Evolutionary conservation across 345 rosid genomes (phyloP).

Genomic region (Salix exigua): DNA sequence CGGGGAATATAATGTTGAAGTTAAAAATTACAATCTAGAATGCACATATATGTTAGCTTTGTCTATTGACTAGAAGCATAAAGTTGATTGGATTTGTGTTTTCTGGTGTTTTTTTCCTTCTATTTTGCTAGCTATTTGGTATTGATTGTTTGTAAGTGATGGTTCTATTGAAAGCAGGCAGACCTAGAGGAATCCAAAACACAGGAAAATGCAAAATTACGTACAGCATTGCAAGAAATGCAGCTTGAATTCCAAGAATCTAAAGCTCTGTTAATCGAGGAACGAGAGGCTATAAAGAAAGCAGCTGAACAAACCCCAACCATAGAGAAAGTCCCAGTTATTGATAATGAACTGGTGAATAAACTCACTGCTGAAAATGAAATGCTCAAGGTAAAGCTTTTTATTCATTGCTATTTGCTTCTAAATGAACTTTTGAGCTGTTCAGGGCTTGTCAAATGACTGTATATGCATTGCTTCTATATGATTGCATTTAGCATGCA

Average conservation of each 20-base stretch:
- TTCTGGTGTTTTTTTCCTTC: not conserved
- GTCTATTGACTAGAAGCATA: not conserved
- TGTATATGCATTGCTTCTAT: not conserved
- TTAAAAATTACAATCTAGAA: not conserved
- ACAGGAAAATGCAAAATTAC: conserved; percentile 77
- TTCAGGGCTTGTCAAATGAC: not conserved
- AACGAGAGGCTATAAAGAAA: conserved; percentile 34
- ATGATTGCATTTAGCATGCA: not conserved
- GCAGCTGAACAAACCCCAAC: conserved; percentile 52
- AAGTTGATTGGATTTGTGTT: not conserved
- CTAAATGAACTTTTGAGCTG: not conserved
- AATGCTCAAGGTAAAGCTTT: conserved; percentile 64
- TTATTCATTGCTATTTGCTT: not conserved
- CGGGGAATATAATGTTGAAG: not conserved
- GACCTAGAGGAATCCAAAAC: conserved; percentile 90
- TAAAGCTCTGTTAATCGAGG: conserved; percentile 31
- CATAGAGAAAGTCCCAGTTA: conserved; percentile 71
- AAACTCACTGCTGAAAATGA: conserved; percentile 86
- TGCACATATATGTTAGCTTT: not conserved
- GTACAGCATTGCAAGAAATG: conserved; percentile 34
- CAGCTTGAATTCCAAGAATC: conserved; percentile 29
- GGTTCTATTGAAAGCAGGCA: conserved; percentile 42
- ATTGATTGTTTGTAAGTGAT: not conserved
- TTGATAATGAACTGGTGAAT: conserved; percentile 63
- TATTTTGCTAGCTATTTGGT: not conserved